Conservation (phyloP, 108 stramenopile species). For the Nitzschia putrida region DNA sequence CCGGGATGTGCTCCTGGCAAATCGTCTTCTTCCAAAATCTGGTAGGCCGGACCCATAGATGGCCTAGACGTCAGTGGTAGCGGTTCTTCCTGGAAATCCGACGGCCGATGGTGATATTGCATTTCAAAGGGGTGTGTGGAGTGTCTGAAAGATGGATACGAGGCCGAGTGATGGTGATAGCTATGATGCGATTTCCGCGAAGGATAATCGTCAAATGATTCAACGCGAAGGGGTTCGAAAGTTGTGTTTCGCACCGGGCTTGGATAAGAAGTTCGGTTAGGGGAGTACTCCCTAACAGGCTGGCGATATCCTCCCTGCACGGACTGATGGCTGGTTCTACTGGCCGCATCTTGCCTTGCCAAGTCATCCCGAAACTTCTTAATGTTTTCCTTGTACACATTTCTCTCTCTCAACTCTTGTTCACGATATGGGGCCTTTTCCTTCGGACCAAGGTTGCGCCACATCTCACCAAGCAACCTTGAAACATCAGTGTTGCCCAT, state of each 20-base stretch:
- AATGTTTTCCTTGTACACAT: constrained; percentile 58
- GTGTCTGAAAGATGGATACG: constrained; percentile 13
- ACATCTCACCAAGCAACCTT: constrained; percentile 63
- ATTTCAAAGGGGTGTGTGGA: not conserved
- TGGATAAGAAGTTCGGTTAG: not conserved
- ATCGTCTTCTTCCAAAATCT: constrained; percentile 1
- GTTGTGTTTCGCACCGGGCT: not conserved
- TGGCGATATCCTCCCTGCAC: constrained; percentile 31
- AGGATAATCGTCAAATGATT: constrained; percentile 24
- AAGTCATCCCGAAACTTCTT: constrained; percentile 48
- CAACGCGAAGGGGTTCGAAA: constrained; percentile 14
- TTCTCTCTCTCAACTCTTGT: constrained; percentile 53
- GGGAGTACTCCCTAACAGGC: constrained; percentile 3
- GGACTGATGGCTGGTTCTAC: constrained; percentile 34
- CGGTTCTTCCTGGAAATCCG: constrained; percentile 17
- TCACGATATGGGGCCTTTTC: constrained; percentile 57
- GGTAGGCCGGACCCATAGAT: constrained; percentile 10
- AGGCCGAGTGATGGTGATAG: constrained; percentile 13
- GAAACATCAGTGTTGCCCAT: constrained; percentile 68
- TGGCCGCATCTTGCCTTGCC: constrained; percentile 41
- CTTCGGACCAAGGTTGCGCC: constrained; percentile 52
- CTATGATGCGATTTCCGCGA: constrained; percentile 4
- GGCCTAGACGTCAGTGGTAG: constrained; percentile 19
- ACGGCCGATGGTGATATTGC: constrained; percentile 4
- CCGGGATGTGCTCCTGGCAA: not conserved